Conservation (phyloP, 2,329 filamentous ascomycete genomes). For the Aspergillus sp. region DNA sequence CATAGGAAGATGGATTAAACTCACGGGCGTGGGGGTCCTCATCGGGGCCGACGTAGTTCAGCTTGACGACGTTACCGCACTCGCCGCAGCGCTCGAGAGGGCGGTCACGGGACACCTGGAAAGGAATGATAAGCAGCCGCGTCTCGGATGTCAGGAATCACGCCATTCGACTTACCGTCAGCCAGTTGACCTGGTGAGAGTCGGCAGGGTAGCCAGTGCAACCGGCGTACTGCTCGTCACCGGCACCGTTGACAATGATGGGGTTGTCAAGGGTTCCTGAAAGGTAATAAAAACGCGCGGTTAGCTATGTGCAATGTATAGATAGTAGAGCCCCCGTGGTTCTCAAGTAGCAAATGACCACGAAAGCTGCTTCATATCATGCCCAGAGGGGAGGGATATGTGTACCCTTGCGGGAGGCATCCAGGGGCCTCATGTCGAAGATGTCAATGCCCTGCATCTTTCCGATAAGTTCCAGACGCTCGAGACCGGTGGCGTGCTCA, state of each 20-base stretch:
- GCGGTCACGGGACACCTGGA: slow-evolving; percentile 78
- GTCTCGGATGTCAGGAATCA: neutral
- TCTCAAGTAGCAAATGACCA: neutral
- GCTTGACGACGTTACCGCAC: slow-evolving; percentile 95
- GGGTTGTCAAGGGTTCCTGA: slow-evolving; percentile 84
- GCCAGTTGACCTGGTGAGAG: slow-evolving; percentile 87
- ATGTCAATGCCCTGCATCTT: slow-evolving; percentile 99
- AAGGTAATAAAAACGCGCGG: neutral
- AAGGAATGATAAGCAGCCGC: neutral
- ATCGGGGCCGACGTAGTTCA: slow-evolving; percentile 88
- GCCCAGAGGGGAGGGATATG: neutral
- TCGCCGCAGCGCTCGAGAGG: slow-evolving; percentile 94
- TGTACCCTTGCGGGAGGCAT: slow-evolving; percentile 81
- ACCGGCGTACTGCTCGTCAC: slow-evolving; percentile 93
- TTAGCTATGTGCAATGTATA: neutral
- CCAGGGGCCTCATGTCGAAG: slow-evolving; percentile 97
- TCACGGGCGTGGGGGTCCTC: slow-evolving; percentile 66
- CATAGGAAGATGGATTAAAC: slow-evolving; percentile 15
- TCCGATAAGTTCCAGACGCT: slow-evolving; percentile 97
- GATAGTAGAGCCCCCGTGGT: neutral
- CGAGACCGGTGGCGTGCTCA: slow-evolving; percentile 94
- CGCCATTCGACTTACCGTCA: slow-evolving; percentile 64
- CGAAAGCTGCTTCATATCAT: neutral
- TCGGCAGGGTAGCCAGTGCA: slow-evolving; percentile 94
- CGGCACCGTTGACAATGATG: slow-evolving; percentile 85